These are phyloP conservation scores for Diaporthe sp. DNA, from an alignment of 2,329 filamentous ascomycete species.

Conservation along the genomic window DNA sequence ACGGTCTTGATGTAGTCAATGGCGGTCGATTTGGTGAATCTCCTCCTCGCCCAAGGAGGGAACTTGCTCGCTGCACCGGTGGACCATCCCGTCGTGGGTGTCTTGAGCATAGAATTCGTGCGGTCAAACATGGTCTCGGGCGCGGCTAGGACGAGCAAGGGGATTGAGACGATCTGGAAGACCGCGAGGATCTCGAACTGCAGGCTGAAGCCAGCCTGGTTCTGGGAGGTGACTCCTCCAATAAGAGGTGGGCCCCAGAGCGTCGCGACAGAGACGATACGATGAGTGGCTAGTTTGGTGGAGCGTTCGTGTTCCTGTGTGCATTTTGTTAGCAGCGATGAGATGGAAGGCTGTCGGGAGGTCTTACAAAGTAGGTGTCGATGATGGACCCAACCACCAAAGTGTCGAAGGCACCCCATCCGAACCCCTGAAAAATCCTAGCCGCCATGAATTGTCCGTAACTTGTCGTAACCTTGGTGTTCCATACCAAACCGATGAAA, in stretches of 20 bases:
- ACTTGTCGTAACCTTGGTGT: slow-evolving; percentile 57
- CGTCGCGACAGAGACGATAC: slow-evolving; percentile 59
- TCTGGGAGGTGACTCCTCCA: slow-evolving; percentile 63
- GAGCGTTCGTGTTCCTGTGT: slow-evolving; percentile 67
- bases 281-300: slow-evolving; percentile 60
- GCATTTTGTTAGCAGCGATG: slow-evolving; percentile 44
- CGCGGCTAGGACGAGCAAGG: slow-evolving; percentile 61
- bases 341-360: background rate
- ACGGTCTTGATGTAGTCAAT: slow-evolving; percentile 54
- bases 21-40: slow-evolving; percentile 49
- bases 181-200: slow-evolving; percentile 67
- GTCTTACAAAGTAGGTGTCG: slow-evolving; percentile 69
- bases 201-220: slow-evolving; percentile 56
- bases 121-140: slow-evolving; percentile 69
- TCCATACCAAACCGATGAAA: slow-evolving; percentile 66
- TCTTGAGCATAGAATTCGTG: slow-evolving; percentile 47
- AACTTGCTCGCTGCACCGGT: slow-evolving; percentile 41
- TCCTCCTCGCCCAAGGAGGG: slow-evolving; percentile 46
- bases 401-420: slow-evolving; percentile 72
- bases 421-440: slow-evolving; percentile 68
- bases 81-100: slow-evolving; percentile 48
- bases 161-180: slow-evolving; percentile 62
- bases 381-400: slow-evolving; percentile 66
- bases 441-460: slow-evolving; percentile 65
- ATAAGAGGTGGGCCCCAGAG: slow-evolving; percentile 69